These are phyloP conservation scores for Cercospora zeae-maydis DNA, from an alignment of 2,329 filamentous ascomycete species.

Conservation along the genomic window DNA sequence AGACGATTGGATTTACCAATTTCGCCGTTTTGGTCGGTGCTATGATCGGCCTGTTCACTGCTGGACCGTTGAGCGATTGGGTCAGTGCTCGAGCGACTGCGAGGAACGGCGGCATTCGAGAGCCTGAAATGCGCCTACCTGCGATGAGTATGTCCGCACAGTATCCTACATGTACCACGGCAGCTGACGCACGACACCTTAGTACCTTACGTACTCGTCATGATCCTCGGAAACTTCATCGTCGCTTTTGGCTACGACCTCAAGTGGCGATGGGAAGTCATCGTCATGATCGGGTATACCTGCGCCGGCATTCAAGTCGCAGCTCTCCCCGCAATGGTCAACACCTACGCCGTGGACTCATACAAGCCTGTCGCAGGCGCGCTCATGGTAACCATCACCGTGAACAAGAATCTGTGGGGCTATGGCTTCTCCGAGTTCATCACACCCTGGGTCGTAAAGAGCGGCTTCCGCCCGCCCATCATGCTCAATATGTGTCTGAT, in stretches of 20 bases:
- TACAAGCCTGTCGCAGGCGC: constrained; percentile 62
- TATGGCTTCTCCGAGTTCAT: constrained; percentile 51
- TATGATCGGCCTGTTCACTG: constrained; percentile 53
- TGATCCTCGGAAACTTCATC: constrained; percentile 57
- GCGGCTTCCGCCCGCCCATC: constrained; percentile 55
- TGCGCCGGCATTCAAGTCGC: constrained; percentile 58
- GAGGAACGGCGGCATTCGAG: constrained; percentile 54
- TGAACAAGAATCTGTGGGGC: constrained; percentile 63
- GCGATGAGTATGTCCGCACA: constrained; percentile 37
- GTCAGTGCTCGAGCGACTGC: constrained; percentile 53
- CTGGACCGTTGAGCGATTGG: constrained; percentile 56
- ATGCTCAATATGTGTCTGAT: constrained; percentile 58
- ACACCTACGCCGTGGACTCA: constrained; percentile 59
- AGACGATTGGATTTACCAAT: constrained; percentile 55
- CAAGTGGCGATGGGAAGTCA: constrained; percentile 50
- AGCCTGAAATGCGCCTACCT: constrained; percentile 57
- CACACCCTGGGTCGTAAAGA: constrained; percentile 47
- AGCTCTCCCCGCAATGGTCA: constrained; percentile 57
- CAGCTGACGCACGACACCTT: neutral
- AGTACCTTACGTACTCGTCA: constrained; percentile 56
- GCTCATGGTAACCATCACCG: constrained; percentile 59
- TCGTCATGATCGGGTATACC: constrained; percentile 58
- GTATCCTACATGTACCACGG: neutral
- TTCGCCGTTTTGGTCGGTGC: constrained; percentile 56
- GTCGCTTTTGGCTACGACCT: constrained; percentile 40